Evolutionary conservation across 371 early-diverging fungal genomes (phyloP).

Genomic region (Capillidium heterosporum): DNA sequence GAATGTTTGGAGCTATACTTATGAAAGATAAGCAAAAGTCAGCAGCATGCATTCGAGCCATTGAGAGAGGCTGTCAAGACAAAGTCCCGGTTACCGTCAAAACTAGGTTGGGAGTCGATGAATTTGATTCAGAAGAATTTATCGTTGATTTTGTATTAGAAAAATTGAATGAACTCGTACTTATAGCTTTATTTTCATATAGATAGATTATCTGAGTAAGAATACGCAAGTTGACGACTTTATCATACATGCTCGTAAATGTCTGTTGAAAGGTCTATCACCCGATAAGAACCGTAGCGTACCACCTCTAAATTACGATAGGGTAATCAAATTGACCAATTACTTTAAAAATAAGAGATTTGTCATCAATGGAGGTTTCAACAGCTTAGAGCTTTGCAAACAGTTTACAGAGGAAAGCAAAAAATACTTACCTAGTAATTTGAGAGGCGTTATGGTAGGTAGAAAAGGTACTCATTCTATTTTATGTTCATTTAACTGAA

Average conservation of each 20-base stretch:
- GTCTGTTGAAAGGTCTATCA: slow-evolving; percentile 61
- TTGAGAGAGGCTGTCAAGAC: slow-evolving; percentile 21
- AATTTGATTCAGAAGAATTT: slow-evolving; percentile 41
- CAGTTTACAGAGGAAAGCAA: slow-evolving; percentile 21
- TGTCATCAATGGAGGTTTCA: slow-evolving; percentile 69
- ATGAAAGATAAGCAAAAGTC: slow-evolving; percentile 48
- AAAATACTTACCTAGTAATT: slow-evolving; percentile 18
- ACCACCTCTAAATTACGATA: slow-evolving; percentile 58
- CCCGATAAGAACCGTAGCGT: slow-evolving; percentile 70
- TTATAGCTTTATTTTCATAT: too few species aligned
- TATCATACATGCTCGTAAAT: slow-evolving; percentile 78
- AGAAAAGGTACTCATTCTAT: slow-evolving; percentile 50
- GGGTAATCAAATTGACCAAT: slow-evolving; percentile 43
- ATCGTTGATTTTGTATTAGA: slow-evolving; percentile 30
- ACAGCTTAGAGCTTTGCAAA: slow-evolving; percentile 15
- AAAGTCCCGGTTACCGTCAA: slow-evolving; percentile 47
- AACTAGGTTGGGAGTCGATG: slow-evolving; percentile 56
- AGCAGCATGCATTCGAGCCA: slow-evolving; percentile 32
- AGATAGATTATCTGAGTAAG: slow-evolving; percentile 15
- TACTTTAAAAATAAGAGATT: slow-evolving; percentile 42
- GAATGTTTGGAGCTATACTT: slow-evolving; percentile 50
- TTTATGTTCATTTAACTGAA: too few species aligned
- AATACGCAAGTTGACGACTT: slow-evolving; percentile 25
- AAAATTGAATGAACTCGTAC: neutral
- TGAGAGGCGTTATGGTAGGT: slow-evolving; percentile 62